Conservation (phyloP, 2,329 filamentous ascomycete genomes). For the Hypomyces rosellus region DNA sequence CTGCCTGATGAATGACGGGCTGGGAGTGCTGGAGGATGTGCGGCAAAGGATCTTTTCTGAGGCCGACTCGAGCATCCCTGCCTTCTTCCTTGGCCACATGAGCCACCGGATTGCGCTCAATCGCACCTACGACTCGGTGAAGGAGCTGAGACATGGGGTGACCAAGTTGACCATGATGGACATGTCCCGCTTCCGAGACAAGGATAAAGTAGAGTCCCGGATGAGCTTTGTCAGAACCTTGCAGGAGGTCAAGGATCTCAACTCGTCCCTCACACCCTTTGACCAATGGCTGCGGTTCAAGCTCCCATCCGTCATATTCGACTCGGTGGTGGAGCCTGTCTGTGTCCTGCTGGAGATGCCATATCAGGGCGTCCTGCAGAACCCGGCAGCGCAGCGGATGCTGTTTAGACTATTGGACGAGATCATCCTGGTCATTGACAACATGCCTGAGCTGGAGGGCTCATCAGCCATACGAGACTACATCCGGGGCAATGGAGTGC, state of each 20-base stretch:
- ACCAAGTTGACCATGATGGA: slow-evolving; percentile 24
- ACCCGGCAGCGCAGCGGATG: slow-evolving; percentile 56
- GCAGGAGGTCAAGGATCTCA: slow-evolving; percentile 17
- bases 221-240: slow-evolving; percentile 19
- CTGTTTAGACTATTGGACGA: slow-evolving; percentile 70
- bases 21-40: slow-evolving; percentile 76
- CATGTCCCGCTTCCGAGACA: slow-evolving; percentile 11
- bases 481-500: slow-evolving; percentile 54
- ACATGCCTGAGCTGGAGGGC: slow-evolving; percentile 65
- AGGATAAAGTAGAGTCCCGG: slow-evolving; percentile 15
- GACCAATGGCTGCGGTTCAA: slow-evolving; percentile 60
- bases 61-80: slow-evolving; percentile 52
- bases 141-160: slow-evolving; percentile 29
- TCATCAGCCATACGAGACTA: slow-evolving; percentile 50
- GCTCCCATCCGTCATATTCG: slow-evolving; percentile 71
- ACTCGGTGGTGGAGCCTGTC: slow-evolving; percentile 72
- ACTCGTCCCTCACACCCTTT: slow-evolving; percentile 18
- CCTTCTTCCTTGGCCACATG: slow-evolving; percentile 66
- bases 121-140: slow-evolving; percentile 32
- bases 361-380: slow-evolving; percentile 65
- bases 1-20: slow-evolving; percentile 71
- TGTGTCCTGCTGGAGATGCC: slow-evolving; percentile 71
- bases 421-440: slow-evolving; percentile 62
- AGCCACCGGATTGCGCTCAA: slow-evolving; percentile 41
- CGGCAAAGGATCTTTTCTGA: slow-evolving; percentile 66